Evolutionary conservation across 2,329 filamentous ascomycete species (phyloP).

Genomic region (Metarhizium anisopliae): DNA sequence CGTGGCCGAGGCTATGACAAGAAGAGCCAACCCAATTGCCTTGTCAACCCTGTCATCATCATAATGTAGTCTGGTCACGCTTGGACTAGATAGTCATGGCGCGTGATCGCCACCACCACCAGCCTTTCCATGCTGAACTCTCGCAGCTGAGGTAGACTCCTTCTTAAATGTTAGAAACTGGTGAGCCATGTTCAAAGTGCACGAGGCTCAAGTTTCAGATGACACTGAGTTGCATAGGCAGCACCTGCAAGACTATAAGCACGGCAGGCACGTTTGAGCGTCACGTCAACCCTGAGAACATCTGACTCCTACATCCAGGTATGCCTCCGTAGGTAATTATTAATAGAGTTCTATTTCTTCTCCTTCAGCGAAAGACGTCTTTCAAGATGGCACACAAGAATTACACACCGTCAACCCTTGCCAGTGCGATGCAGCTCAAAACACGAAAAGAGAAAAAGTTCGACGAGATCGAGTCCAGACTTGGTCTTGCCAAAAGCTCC

Average conservation of each 20-base stretch:
- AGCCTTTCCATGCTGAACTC: not conserved
- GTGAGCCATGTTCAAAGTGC: not conserved
- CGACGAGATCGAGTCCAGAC: constrained; percentile 37
- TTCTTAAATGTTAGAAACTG: not conserved
- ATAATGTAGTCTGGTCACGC: constrained; percentile 5
- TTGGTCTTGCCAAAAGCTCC: constrained; percentile 27
- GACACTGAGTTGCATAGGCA: not conserved
- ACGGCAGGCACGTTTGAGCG: not conserved
- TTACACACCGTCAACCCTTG: constrained; percentile 17
- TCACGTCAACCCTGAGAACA: not conserved
- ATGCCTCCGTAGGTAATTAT: not conserved
- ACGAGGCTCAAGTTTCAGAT: constrained; percentile 3
- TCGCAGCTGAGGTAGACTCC: not conserved
- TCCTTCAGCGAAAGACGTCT: not conserved
- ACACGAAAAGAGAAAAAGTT: constrained; percentile 42
- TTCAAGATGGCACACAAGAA: constrained; percentile 17
- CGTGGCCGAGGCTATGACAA: not conserved
- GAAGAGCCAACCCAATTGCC: not conserved
- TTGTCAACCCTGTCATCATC: not conserved
- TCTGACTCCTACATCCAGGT: not conserved
- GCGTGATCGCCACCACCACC: not conserved
- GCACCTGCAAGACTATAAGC: not conserved
- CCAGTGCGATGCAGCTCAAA: constrained; percentile 38
- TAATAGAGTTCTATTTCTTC: not conserved
- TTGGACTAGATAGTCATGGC: constrained; percentile 3